Percentiles rank a stretch among this genome's conserved stretches.
These are phyloP conservation scores for Kazachstania africana DNA, from an alignment of 805 yeast species.

Conservation along the genomic window DNA sequence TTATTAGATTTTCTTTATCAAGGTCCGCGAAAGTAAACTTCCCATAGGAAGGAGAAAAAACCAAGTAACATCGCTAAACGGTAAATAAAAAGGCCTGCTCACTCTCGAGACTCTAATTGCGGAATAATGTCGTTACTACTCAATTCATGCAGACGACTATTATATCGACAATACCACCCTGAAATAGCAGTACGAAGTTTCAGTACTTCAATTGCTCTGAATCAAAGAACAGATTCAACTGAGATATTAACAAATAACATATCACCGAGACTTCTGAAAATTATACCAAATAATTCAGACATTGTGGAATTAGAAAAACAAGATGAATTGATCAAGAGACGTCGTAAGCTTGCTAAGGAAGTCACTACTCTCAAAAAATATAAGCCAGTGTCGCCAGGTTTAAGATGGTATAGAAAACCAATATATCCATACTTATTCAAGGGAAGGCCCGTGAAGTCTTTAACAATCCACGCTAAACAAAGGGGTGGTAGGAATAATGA, in stretches of 20 bases:
- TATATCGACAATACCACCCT: too few species aligned
- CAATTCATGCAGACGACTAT: too few species aligned
- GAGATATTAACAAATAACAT: constrained; percentile 1
- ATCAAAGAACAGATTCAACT: too few species aligned
- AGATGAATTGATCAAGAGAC: constrained; percentile 60
- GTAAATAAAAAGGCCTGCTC: too few species aligned
- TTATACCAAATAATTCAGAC: constrained; percentile 34
- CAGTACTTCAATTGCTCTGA: too few species aligned
- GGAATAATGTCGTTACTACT: too few species aligned
- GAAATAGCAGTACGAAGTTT: too few species aligned
- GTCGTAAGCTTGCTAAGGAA: constrained; percentile 59
- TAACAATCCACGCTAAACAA: constrained; percentile 61
- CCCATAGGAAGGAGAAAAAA: too few species aligned
- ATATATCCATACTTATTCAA: constrained; percentile 77
- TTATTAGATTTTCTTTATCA: too few species aligned
- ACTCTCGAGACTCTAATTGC: too few species aligned
- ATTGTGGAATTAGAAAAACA: constrained; percentile 69
- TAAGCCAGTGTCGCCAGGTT: constrained; percentile 77
- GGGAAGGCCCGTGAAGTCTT: constrained; percentile 66
- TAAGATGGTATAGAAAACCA: constrained; percentile 82
- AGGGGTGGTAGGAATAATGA: constrained; percentile 83
- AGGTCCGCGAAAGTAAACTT: too few species aligned
- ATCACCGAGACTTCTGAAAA: constrained; percentile 23
- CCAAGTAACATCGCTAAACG: too few species aligned
- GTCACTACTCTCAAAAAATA: constrained; percentile 60